Evolutionary conservation across 345 rosid genomes (phyloP).

Genomic region (Eutrema yunnanense): DNA sequence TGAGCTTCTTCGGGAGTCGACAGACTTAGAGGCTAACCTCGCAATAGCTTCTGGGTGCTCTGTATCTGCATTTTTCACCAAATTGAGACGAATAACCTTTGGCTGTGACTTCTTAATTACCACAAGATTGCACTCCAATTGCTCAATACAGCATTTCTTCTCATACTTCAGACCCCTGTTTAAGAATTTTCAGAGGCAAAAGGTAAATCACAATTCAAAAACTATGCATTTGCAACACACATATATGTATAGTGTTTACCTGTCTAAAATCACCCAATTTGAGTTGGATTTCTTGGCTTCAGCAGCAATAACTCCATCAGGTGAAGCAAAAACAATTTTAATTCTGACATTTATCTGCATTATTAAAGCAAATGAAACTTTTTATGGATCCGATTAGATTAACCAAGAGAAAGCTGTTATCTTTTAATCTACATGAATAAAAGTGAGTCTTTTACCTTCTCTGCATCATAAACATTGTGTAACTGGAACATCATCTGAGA

Average conservation of each 20-base stretch:
- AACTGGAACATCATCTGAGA: conserved; percentile 89
- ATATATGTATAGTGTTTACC: conserved; percentile 31
- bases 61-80: conserved; percentile 58
- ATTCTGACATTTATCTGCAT: conserved; percentile 79
- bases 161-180: conserved; percentile 75
- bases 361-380: neutral
- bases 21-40: conserved; percentile 27
- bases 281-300: conserved; percentile 77
- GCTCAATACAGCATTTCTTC: conserved; percentile 72
- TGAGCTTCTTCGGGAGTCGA: conserved; percentile 32
- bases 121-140: conserved; percentile 89
- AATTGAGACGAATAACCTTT: conserved; percentile 81
- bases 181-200: neutral
- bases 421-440: neutral
- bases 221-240: neutral
- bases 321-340: conserved; percentile 65
- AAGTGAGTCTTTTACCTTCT: conserved; percentile 40
- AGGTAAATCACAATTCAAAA: neutral
- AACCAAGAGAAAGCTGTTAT: neutral
- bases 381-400: neutral
- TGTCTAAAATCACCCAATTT: conserved; percentile 92
- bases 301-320: conserved; percentile 74
- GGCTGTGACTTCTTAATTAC: conserved; percentile 82
- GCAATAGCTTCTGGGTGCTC: conserved; percentile 36
- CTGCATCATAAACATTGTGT: conserved; percentile 84